Conservation (phyloP, 2,329 filamentous ascomycete species). For the Leptographium procerum region DNA sequence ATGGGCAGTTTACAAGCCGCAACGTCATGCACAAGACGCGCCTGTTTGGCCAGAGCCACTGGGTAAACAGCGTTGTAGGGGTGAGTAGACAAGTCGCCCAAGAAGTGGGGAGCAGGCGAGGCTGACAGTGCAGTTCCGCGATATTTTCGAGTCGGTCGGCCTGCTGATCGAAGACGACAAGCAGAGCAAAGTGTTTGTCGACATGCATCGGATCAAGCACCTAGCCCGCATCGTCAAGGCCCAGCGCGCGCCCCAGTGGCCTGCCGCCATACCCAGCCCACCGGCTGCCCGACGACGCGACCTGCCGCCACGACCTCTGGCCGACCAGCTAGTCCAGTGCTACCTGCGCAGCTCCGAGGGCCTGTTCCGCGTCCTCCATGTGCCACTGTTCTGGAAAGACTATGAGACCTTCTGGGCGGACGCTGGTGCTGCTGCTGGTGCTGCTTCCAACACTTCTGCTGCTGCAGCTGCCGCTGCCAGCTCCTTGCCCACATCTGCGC, state of each 20-base stretch:
- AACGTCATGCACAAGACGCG: conserved; percentile 33
- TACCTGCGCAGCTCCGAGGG: conserved; percentile 47
- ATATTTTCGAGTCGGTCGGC: conserved; percentile 6
- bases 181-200: conserved; percentile 20
- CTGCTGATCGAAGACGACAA: conserved; percentile 20
- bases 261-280: not conserved
- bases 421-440: not conserved
- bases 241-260: conserved; percentile 18
- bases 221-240: conserved; percentile 41
- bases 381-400: conserved; percentile 43
- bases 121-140: conserved; percentile 3
- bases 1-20: conserved; percentile 5
- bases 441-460: conserved; percentile 13
- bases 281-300: conserved; percentile 23
- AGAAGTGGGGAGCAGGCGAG: not conserved
- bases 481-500: not conserved
- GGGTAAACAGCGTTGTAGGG: conserved; percentile 25
- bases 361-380: conserved; percentile 44
- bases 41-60: conserved; percentile 47
- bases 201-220: conserved; percentile 38
- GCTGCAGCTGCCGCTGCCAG: no score
- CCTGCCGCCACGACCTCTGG: conserved; percentile 27
- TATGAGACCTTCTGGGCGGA: conserved; percentile 38
- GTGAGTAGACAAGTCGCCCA: conserved; percentile 9
- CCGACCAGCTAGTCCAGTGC: conserved; percentile 37